These are phyloP conservation scores for Brassica carinata DNA, from an alignment of 345 rosid genomes.

Conservation along the genomic window DNA sequence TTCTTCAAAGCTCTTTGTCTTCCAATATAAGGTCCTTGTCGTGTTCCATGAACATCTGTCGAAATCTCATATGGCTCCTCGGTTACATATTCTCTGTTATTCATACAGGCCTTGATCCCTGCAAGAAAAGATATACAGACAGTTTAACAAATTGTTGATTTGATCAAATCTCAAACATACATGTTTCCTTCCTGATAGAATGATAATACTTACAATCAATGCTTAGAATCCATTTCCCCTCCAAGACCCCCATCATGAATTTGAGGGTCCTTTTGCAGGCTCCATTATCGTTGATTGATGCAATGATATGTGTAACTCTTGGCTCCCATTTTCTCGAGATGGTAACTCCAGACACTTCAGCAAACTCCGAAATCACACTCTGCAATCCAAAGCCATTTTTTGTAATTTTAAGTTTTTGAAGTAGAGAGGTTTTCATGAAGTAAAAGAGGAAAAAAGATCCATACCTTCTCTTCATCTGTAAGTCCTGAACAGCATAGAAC, in stretches of 20 bases:
- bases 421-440: neutral
- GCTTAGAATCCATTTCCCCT: conserved; percentile 89
- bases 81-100: conserved; percentile 48
- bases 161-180: neutral
- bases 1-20: conserved; percentile 65
- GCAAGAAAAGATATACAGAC: neutral
- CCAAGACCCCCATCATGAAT: conserved; percentile 76
- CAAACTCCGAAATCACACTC: conserved; percentile 66
- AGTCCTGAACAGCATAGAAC: conserved; percentile 86
- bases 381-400: conserved; percentile 45
- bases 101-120: conserved; percentile 82
- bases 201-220: conserved; percentile 63
- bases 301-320: conserved; percentile 76
- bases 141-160: neutral
- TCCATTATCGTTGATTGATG: conserved; percentile 76
- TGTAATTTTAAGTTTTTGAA: neutral
- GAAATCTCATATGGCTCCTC: conserved; percentile 75
- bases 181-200: neutral
- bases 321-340: conserved; percentile 70
- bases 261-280: conserved; percentile 91
- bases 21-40: conserved; percentile 73
- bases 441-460: neutral
- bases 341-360: conserved; percentile 52
- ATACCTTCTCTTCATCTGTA: conserved; percentile 67
- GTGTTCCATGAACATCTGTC: conserved; percentile 72